These are phyloP conservation scores for Epichloe baconii DNA, from an alignment of 2,329 filamentous ascomycete genomes.

Conservation along the genomic window DNA sequence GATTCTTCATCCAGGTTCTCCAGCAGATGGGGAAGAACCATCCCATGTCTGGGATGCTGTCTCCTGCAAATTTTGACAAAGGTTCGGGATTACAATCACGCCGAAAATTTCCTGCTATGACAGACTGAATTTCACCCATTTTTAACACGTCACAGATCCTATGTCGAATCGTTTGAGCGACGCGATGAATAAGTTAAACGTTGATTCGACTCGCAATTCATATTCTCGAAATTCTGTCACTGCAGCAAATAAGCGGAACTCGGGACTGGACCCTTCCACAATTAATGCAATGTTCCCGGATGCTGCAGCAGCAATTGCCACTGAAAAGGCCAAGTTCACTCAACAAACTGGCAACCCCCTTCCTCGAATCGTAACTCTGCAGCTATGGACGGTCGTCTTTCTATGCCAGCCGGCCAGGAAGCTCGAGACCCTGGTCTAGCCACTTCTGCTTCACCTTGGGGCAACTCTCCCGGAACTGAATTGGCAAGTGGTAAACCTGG, in stretches of 20 bases:
- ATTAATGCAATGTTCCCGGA: slow-evolving; percentile 99
- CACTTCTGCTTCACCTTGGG: slow-evolving; percentile 60
- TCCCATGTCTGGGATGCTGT: slow-evolving; percentile 90
- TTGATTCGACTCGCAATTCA: slow-evolving; percentile 78
- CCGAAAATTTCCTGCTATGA: neutral
- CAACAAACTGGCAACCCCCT: slow-evolving; percentile 86
- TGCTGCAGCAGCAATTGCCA: slow-evolving; percentile 93
- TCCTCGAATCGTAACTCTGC: slow-evolving; percentile 88
- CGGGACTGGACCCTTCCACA: slow-evolving; percentile 80
- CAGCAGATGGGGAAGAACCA: slow-evolving; percentile 99
- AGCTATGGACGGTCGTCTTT: slow-evolving; percentile 62
- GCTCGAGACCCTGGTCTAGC: slow-evolving; percentile 15
- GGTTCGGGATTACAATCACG: slow-evolving; percentile 36
- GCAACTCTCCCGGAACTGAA: slow-evolving; percentile 35
- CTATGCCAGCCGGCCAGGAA: slow-evolving; percentile 48
- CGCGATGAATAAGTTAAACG: slow-evolving; percentile 89
- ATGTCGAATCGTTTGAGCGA: slow-evolving; percentile 95
- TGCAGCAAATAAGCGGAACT: slow-evolving; percentile 69
- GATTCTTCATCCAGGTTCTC: slow-evolving; percentile 97
- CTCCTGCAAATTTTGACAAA: slow-evolving; percentile 93
- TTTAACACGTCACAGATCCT: slow-evolving; percentile 49
- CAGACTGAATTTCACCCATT: slow-evolving; percentile 6
- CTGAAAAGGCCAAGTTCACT: slow-evolving; percentile 94
- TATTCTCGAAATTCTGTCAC: slow-evolving; percentile 69
- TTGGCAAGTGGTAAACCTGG: slow-evolving; percentile 56